Conservation (phyloP, 495 filamentous ascomycete genomes). For the Monascus purpureus region DNA sequence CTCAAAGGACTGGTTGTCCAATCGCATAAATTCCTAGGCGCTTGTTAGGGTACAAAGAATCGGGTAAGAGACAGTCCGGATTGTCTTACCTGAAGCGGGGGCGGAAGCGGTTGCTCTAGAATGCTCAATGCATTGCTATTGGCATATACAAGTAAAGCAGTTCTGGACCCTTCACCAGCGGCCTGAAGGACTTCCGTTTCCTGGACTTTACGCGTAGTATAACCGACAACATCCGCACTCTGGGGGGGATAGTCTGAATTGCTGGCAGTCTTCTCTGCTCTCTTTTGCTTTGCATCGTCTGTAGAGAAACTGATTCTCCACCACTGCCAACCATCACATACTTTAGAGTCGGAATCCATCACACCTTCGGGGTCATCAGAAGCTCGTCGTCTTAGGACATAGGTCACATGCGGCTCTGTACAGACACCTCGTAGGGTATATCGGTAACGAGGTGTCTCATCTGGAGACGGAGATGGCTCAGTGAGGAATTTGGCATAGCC, state of each 20-base stretch:
- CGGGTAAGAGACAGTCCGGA: neutral
- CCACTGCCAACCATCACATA: conserved; percentile 32
- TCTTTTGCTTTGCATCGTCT: conserved; percentile 29
- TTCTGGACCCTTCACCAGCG: conserved; percentile 34
- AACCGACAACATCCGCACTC: conserved; percentile 27
- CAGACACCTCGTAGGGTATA: conserved; percentile 41
- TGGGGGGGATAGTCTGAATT: conserved; percentile 5
- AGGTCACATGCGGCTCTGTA: conserved; percentile 36
- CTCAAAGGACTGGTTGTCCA: conserved; percentile 33
- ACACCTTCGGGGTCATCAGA: conserved; percentile 4
- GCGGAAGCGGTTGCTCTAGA: conserved; percentile 16
- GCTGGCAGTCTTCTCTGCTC: conserved; percentile 14
- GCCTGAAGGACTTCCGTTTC: conserved; percentile 39
- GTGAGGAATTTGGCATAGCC: conserved; percentile 39
- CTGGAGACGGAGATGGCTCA: conserved; percentile 32
- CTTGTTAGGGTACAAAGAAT: conserved; percentile 3
- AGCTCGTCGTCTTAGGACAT: conserved; percentile 23
- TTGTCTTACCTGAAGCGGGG: conserved; percentile 25
- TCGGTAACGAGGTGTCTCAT: conserved; percentile 26
- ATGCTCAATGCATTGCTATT: conserved; percentile 28
- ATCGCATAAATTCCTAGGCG: conserved; percentile 28
- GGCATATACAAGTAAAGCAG: conserved; percentile 37
- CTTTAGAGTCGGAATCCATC: conserved; percentile 11
- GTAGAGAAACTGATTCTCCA: conserved; percentile 40
- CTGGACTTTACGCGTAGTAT: conserved; percentile 30